phyloP scores from a whole-genome alignment of 2,329 filamentous ascomycete species.

The Alternaria postmessia region DNA sequence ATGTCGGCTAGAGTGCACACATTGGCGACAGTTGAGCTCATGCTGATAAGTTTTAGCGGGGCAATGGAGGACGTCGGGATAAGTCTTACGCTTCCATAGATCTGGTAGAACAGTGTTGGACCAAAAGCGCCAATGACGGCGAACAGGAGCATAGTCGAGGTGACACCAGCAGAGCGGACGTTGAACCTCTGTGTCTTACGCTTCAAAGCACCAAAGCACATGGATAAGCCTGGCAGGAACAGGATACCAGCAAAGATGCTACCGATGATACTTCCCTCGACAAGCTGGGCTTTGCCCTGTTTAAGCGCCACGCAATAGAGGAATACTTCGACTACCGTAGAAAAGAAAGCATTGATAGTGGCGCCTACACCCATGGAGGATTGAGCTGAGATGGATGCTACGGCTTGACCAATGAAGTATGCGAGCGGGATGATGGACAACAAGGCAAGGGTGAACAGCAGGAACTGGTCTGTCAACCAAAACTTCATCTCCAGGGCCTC shows the following conservation, averaged over 20 bases:
- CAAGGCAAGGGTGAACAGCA: conserved; percentile 84
- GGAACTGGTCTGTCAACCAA: conserved; percentile 80
- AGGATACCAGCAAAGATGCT: conserved; percentile 98
- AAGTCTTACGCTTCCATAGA: conserved; percentile 79
- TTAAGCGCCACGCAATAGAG: conserved; percentile 94
- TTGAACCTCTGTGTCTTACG: conserved; percentile 99
- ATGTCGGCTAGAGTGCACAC: conserved; percentile 62
- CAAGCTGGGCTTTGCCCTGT: conserved; percentile 89
- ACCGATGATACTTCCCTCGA: conserved; percentile 96
- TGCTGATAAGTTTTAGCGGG: conserved; percentile 66
- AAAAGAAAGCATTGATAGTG: conserved; percentile 98
- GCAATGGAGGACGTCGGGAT: not conserved
- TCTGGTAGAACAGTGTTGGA: conserved; percentile 96
- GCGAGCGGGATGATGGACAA: conserved; percentile 95
- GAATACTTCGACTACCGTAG: conserved; percentile 95
- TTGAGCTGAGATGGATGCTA: conserved; percentile 97
- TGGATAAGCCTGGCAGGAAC: conserved; percentile 92
- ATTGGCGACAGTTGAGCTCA: conserved; percentile 82
- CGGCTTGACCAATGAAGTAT: conserved; percentile 98
- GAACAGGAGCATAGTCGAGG: conserved; percentile 96
- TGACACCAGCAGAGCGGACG: conserved; percentile 92
- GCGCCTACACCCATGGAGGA: conserved; percentile 98
- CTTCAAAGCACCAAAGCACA: conserved; percentile 98
- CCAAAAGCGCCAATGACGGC: conserved; percentile 95
- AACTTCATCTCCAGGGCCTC: conserved; percentile 72